A percentile compares a stretch with the other conserved stretches of the same genome.
Conservation (phyloP, 371 early-diverging fungal genomes). For the Rhizopus delemar region DNA sequence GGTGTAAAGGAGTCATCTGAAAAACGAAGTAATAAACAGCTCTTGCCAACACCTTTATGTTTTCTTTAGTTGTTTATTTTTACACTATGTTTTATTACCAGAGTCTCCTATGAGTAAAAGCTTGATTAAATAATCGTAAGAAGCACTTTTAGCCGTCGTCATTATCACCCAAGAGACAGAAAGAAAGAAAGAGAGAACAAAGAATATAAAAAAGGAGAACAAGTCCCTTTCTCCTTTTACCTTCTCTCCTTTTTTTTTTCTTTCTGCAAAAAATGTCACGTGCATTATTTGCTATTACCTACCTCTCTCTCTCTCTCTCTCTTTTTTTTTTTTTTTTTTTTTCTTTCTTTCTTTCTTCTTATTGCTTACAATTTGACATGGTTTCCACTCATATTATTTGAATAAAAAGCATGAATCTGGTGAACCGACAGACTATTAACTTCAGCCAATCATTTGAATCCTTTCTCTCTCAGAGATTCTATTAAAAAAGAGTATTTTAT, state of each 20-base stretch:
- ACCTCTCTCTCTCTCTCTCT: background rate
- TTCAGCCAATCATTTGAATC: background rate
- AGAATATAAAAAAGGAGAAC: conserved; percentile 1
- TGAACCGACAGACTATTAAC: background rate
- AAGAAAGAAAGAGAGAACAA: conserved; percentile 1
- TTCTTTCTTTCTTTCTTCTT: background rate
- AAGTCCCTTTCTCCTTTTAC: too few relatives aligned
- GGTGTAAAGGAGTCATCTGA: conserved; percentile 99
- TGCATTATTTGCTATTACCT: too few relatives aligned
- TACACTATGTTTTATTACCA: conserved; percentile 60
- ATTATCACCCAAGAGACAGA: background rate
- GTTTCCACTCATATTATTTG: background rate
- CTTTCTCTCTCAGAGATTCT: background rate
- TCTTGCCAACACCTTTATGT: conserved; percentile 90
- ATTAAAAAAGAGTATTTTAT: background rate
- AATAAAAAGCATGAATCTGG: too few relatives aligned
- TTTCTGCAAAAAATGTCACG: too few relatives aligned
- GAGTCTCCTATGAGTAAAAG: conserved; percentile 84
- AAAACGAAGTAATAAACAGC: conserved; percentile 94
- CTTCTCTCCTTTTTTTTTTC: too few relatives aligned
- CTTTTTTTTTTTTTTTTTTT: background rate
- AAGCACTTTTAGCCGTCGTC: conserved; percentile 74
- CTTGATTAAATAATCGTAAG: conserved; percentile 34
- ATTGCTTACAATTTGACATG: background rate
- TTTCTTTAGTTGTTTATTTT: background rate